Percentiles rank a stretch among this genome's conserved stretches.
Evolutionary conservation across 768 basidiomycete species (phyloP).

Genomic region (Rhizopogon vesiculosus): DNA sequence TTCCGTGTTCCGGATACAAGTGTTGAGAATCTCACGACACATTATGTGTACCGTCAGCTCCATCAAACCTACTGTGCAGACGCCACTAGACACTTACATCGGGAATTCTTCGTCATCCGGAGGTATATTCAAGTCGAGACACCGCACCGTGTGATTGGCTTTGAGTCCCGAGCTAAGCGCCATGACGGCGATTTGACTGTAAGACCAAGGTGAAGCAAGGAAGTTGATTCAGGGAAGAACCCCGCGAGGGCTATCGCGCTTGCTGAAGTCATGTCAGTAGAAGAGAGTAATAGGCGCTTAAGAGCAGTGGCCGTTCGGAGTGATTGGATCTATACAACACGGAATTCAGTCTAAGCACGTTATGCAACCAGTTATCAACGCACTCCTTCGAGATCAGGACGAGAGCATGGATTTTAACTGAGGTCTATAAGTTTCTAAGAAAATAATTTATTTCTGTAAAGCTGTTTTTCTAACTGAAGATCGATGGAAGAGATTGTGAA

Average conservation of each 20-base stretch:
- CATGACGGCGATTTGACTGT: conserved; percentile 89
- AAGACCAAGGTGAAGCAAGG: conserved; percentile 87
- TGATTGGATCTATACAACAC: conserved; percentile 61
- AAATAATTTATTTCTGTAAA: conserved; percentile 86
- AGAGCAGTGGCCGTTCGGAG: conserved; percentile 84
- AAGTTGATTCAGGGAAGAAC: conserved; percentile 87
- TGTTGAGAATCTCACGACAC: conserved; percentile 85
- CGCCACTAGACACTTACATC: conserved; percentile 25
- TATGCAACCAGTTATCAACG: conserved; percentile 20
- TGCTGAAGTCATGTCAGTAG: conserved; percentile 70
- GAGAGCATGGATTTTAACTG: conserved; percentile 90
- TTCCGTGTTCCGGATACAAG: conserved; percentile 92
- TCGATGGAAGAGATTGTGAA: background rate
- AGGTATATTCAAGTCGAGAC: conserved; percentile 90
- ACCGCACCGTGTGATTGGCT: conserved; percentile 81
- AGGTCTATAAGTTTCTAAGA: conserved; percentile 90
- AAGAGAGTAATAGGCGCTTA: conserved; percentile 88
- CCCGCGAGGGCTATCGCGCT: conserved; percentile 96
- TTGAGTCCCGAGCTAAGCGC: conserved; percentile 85
- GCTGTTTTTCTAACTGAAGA: background rate
- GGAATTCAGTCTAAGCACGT: background rate
- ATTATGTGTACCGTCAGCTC: conserved; percentile 43
- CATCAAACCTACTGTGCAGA: background rate
- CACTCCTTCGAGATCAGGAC: conserved; percentile 88
- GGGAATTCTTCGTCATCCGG: conserved; percentile 80